Evolutionary conservation across 2,329 filamentous ascomycete genomes (phyloP), one percentile per base, ranked within the genome.

Genomic region (Verticillium nonalfalfae): DNA sequence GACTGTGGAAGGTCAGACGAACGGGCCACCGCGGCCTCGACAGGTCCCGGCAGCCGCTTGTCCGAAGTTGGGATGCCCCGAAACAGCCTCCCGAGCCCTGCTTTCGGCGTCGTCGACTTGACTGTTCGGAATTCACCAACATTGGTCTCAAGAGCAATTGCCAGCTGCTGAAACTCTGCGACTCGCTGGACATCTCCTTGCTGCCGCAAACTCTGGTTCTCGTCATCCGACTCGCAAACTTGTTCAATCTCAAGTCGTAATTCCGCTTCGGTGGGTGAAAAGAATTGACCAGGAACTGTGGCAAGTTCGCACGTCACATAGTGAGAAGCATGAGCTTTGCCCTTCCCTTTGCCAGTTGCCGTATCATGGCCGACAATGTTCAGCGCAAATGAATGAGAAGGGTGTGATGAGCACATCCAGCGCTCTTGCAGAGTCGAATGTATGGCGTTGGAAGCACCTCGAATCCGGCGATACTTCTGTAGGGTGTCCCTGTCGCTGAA

Each of bases 161-260:
- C n/a, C 21, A 56, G 52, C 15, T 56, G 52, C n/a, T 56, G 52
- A 15, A 56, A 31, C 11, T 13, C 52, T 7, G 52, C 52, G n/a
- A 14, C 34, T 10, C n/a, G 11, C 35, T 57, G 55, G 14, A n/a
- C 26, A 31, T 31, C 26, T 4, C 26, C 55, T 15, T 35, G 9
- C n/a, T 34, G 15, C 33, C 7, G 14, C 10, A 14, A 15, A 26
- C 2, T 18, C n/a, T 13, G 62, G 65, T 75, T 39, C 18, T 58
- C 36, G 26, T 18, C 35, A 1, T 45, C 36, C 26, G 57, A 26
- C 13, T 31, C 35, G 15, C 50, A 18, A 26, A n/a, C 40, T 35
- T 56, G 71, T 71, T 62, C 58, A 5, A 62, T 54, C 56, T 60
- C 61, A 13, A 62, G 58, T 26, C 61, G 34, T 2, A 57, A 36